Percentiles rank a stretch among this genome's conserved stretches.
Evolutionary conservation across 176 grass and related monocot species (phyloP).

Genomic region (Eragrostis curvula): DNA sequence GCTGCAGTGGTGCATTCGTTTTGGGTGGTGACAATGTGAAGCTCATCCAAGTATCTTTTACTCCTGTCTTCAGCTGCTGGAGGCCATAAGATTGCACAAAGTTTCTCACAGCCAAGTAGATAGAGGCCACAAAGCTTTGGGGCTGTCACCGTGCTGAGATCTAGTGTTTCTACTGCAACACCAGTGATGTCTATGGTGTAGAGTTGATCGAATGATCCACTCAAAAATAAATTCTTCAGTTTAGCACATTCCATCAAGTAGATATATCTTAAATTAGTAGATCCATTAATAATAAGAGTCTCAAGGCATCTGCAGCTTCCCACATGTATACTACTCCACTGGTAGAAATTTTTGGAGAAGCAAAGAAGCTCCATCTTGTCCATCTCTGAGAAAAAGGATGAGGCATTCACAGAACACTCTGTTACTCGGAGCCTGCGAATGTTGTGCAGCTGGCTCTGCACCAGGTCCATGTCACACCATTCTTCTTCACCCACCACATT

Average conservation of each 20-base stretch:
- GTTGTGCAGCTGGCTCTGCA: neutral
- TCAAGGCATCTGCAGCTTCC: neutral
- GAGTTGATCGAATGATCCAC: neutral
- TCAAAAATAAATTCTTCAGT: neutral
- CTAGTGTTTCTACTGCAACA: constrained; percentile 4
- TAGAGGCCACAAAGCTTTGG: accelerated
- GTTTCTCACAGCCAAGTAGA: neutral
- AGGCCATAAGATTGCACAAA: constrained; percentile 3
- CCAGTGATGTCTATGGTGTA: neutral
- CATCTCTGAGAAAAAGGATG: neutral
- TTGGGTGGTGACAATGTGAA: neutral
- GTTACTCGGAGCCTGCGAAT: constrained; percentile 3
- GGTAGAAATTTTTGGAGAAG: neutral
- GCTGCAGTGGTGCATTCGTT: neutral
- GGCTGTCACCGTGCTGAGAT: neutral
- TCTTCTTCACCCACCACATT: constrained; percentile 9
- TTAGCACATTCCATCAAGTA: neutral
- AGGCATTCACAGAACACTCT: neutral
- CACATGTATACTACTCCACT: neutral
- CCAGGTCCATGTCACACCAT: accelerated
- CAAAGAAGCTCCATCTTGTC: constrained; percentile 12
- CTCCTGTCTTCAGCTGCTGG: neutral
- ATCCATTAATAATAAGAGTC: neutral
- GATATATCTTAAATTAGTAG: neutral
- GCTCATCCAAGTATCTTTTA: neutral